Base-by-base conservation (phyloP, 2,329 filamentous ascomycete genomes). In the Zymoseptoria ardabiliae region DNA sequence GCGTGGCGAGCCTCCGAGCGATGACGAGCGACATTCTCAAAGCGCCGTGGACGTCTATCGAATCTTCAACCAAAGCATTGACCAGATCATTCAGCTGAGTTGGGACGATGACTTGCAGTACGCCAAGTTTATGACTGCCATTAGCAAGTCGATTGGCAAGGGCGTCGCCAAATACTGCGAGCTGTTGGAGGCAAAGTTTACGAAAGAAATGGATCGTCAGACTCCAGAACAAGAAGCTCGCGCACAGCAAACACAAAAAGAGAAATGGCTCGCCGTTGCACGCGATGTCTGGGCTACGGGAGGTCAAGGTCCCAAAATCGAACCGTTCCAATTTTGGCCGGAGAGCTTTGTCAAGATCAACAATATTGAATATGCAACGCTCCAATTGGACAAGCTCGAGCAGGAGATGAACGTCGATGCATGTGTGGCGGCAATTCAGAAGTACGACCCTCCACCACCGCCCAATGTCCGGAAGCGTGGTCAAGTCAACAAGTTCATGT, bases 311-410 rank as follows among this genome's bases (percentile, higher is more conserved):
- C 92, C 97, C 63, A 96, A 92, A 74, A 86, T 94, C 49, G 93
- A 97, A 70, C 94, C 94, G 0, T 99, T 97, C 75, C 92, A 97
- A 64, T 99, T 99, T 76, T 94, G 91, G 67, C 86, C 91, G 2
- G 89, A 96, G 84, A 97, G 92, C 4, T 89, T 99, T 68, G 91
- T 99, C 63, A 99, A 97, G 75, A 83, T 99, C 66, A 99, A 99
- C 79, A 96, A 99, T 70, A 87, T 99, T 65, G 93, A 97, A 75
- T 97, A 91, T 75, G 93, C 92, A 4, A 91, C 96, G 76, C 84
- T 91, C 58, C 90, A 96, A 70, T 82, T 99, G 56, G 94, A 99
- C 72, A 91, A 89, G 73, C 81, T 99, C 6, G 93, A 97, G 72
- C 87, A 84, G 70, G 85, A 87, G 60, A 90, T 97, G 79, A 92